A percentile compares a stretch with the other conserved stretches of the same genome.
Conservation (phyloP, 2,329 filamentous ascomycete species). For the Ustulina deusta region DNA sequence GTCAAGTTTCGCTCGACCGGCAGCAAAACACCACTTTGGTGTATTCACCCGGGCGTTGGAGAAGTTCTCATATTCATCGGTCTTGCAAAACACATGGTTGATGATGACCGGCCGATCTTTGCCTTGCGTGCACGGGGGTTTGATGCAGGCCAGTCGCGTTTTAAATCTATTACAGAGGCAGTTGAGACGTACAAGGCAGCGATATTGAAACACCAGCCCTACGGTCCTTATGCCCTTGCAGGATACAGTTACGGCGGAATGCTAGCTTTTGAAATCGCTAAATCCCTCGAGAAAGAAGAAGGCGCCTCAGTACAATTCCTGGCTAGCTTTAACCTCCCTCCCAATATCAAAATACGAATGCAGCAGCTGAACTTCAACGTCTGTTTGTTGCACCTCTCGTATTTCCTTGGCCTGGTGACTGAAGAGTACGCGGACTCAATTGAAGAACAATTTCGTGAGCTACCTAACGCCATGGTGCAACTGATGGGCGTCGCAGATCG, state of each 20-base stretch:
- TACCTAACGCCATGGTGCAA: conserved; percentile 39
- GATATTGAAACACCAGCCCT: conserved; percentile 58
- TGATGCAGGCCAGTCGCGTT: conserved; percentile 53
- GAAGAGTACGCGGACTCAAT: conserved; percentile 49
- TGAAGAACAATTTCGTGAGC: no score
- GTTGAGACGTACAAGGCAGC: conserved; percentile 55
- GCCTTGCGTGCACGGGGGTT: conserved; percentile 60
- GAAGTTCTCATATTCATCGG: conserved; percentile 57
- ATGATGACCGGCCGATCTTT: conserved; percentile 59
- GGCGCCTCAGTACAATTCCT: conserved; percentile 57
- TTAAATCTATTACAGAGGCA: conserved; percentile 55
- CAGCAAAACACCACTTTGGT: conserved; percentile 54
- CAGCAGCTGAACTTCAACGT: conserved; percentile 54
- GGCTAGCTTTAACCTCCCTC: conserved; percentile 61
- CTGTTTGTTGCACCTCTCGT: conserved; percentile 55
- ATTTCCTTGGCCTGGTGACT: conserved; percentile 56
- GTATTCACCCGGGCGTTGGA: conserved; percentile 58
- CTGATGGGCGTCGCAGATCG: no score
- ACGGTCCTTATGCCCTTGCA: conserved; percentile 63
- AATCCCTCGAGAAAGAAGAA: conserved; percentile 54
- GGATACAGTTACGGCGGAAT: conserved; percentile 65
- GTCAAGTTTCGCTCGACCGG: conserved; percentile 29
- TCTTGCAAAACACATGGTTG: conserved; percentile 55
- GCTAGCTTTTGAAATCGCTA: conserved; percentile 63
- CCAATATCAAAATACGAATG: conserved; percentile 60